Percentiles rank a stretch among this genome's conserved stretches.
These are phyloP conservation scores for Dissophora ornata DNA, from an alignment of 192 early-diverging fungal species.

Conservation along the genomic window DNA sequence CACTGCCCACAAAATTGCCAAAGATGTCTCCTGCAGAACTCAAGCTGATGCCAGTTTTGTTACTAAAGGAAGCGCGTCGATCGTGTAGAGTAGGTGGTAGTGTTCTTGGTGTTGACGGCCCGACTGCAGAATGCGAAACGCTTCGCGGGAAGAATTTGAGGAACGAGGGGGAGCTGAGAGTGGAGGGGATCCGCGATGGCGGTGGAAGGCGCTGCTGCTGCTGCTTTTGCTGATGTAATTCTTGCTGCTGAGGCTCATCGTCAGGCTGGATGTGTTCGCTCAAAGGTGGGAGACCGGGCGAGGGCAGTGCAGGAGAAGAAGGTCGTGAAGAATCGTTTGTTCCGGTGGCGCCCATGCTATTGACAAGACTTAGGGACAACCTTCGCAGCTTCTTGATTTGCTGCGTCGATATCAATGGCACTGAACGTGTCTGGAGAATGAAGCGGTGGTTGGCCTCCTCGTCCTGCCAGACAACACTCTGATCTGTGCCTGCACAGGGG, in stretches of 20 bases:
- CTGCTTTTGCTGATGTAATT: neutral
- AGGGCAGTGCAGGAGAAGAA: neutral
- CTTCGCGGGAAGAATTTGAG: constrained; percentile 21
- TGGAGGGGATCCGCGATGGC: too few species aligned
- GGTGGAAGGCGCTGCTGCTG: too few species aligned
- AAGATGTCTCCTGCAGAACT: constrained; percentile 42
- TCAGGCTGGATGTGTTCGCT: constrained; percentile 4
- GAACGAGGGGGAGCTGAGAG: constrained; percentile 6
- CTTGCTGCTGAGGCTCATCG: constrained; percentile 8
- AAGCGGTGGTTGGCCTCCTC: constrained; percentile 55
- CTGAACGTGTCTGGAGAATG: constrained; percentile 43
- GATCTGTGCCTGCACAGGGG: constrained; percentile 26
- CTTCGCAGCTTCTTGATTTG: constrained; percentile 47
- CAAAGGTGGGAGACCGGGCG: neutral
- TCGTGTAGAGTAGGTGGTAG: neutral
- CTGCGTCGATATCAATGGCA: constrained; percentile 33
- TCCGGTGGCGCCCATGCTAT: constrained; percentile 12
- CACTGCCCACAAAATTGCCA: constrained; percentile 25
- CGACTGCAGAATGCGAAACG: neutral
- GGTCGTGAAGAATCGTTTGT: neutral
- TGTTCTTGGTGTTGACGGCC: neutral
- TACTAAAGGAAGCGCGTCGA: constrained; percentile 15
- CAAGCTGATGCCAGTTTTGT: constrained; percentile 16
- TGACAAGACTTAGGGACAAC: constrained; percentile 38
- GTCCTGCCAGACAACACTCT: constrained; percentile 48